Percentiles rank a stretch among this genome's conserved stretches.
Conservation (phyloP, 2,329 filamentous ascomycete species). For the Blastomyces parvus region DNA sequence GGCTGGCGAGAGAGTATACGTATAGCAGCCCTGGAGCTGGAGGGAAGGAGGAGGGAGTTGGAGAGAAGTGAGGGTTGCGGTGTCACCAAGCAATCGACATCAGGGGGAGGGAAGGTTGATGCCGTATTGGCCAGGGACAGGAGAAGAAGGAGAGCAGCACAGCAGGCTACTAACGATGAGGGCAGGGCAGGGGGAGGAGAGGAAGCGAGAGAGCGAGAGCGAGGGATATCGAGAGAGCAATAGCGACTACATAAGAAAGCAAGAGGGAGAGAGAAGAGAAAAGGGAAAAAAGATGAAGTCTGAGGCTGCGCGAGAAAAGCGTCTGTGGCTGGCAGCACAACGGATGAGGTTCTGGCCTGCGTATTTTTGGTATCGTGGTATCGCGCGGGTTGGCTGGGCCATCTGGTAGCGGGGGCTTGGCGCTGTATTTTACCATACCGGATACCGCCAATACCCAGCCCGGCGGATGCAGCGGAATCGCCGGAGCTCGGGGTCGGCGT, state of each 20-base stretch:
- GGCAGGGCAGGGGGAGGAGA: neutral
- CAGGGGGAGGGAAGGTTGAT: conserved; percentile 4
- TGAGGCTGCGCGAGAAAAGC: conserved; percentile 11
- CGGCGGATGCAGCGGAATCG: conserved; percentile 3
- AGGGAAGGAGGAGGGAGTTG: neutral
- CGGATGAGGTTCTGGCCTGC: conserved; percentile 4
- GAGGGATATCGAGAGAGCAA: conserved; percentile 14
- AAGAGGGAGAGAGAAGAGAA: conserved; percentile 12
- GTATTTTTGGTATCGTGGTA: neutral
- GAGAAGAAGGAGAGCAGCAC: neutral
- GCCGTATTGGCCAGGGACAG: conserved; percentile 1
- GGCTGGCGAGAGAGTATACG: conserved; percentile 8
- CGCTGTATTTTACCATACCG: neutral
- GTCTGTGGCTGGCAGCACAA: conserved; percentile 11
- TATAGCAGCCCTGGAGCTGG: neutral
- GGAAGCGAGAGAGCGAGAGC: conserved; percentile 17
- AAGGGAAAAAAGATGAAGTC: conserved; percentile 12
- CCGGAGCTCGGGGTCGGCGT: neutral
- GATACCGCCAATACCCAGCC: neutral
- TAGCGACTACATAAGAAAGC: conserved; percentile 8
- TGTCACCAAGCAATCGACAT: conserved; percentile 6
- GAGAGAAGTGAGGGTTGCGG: neutral
- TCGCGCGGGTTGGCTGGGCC: neutral
- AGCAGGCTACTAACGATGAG: conserved; percentile 12
- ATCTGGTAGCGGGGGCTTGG: neutral